Evolutionary conservation across 2,329 filamentous ascomycete genomes (phyloP), one percentile per base, ranked within the genome.

Genomic region (Aspergillus sp.): DNA sequence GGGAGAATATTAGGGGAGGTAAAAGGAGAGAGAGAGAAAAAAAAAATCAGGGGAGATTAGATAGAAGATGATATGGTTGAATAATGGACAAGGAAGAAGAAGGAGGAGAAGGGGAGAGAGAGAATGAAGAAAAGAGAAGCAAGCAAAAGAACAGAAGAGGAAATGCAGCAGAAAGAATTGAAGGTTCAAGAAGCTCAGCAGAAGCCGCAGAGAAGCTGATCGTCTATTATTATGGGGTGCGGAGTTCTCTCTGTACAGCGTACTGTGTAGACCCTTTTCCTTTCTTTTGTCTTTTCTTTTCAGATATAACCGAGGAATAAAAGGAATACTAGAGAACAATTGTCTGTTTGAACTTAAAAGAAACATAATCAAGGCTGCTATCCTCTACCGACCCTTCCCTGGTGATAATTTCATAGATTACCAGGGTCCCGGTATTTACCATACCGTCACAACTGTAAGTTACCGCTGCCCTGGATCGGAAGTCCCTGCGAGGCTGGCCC

Each of bases 1-100:
- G 41, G 51, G 51, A 49, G 44, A 20, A 23, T 46, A 30, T 30
- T 30, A 30, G 32, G 20, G 39, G 32, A 27, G 32, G 48, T 25
- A 41, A 43, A 44, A 35, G 41, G 41, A 33, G 43, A 49, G 35
- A 13, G 38, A 20, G 43, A 37, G 23, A 43, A 45, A 38, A 20
- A 37, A 37, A 17, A 43, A 45, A 38, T 32, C 17, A 45, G 22
- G 22, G 27, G 23, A 39, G 37, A 41, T 41, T 41, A 37, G 41
- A 15, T 10, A 49, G 32, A 25, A 43, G 25, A 43, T 13, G 9
- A 25, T 39, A 10, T 42, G 38, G n/a, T 42, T 22, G 15, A 33
- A 47, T 10, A 19, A 22, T 5, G 5, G 33, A 37, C n/a, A 39
- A 3, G 10, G 15, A 15, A 15, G 15, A 15, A 17, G 33, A 17